These are phyloP conservation scores for Guillardia theta DNA, from an alignment of 78 protist species.

Conservation along the genomic window DNA sequence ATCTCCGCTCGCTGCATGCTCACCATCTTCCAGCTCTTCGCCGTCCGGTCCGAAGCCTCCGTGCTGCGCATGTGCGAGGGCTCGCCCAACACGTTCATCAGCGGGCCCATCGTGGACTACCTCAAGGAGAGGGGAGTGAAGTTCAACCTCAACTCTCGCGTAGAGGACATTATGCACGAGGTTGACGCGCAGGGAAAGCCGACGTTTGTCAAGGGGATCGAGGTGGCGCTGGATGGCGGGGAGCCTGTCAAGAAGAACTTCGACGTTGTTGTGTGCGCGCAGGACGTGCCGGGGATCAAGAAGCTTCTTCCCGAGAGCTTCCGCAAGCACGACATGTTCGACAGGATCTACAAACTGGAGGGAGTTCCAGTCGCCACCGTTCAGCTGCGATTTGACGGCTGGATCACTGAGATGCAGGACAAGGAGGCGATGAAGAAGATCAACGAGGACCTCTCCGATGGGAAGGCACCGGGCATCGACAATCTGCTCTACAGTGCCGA, in stretches of 20 bases:
- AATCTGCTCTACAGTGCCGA: conserved; percentile 52
- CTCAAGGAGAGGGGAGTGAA: conserved; percentile 47
- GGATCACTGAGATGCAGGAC: conserved; percentile 56
- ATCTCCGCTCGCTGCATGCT: conserved; percentile 50
- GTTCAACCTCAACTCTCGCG: neutral
- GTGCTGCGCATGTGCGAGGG: conserved; percentile 50
- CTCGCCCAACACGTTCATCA: conserved; percentile 36
- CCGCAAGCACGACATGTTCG: conserved; percentile 9
- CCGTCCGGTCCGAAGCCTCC: neutral
- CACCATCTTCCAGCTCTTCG: conserved; percentile 23
- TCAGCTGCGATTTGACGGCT: conserved; percentile 52
- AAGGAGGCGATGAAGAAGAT: neutral
- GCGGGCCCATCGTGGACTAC: conserved; percentile 45
- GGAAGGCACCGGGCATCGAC: conserved; percentile 34
- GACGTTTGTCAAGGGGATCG: neutral
- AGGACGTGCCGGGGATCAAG: conserved; percentile 40
- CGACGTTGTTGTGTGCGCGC: conserved; percentile 23
- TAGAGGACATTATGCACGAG: neutral
- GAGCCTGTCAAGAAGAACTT: neutral
- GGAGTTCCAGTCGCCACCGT: conserved; percentile 48
- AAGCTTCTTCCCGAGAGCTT: conserved; percentile 19
- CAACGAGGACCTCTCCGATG: neutral
- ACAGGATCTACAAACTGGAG: conserved; percentile 44
- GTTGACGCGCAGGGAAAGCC: neutral
- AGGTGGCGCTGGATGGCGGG: neutral